Base-by-base conservation (phyloP, 306 rosid genomes). In the Alnus glutinosa region DNA sequence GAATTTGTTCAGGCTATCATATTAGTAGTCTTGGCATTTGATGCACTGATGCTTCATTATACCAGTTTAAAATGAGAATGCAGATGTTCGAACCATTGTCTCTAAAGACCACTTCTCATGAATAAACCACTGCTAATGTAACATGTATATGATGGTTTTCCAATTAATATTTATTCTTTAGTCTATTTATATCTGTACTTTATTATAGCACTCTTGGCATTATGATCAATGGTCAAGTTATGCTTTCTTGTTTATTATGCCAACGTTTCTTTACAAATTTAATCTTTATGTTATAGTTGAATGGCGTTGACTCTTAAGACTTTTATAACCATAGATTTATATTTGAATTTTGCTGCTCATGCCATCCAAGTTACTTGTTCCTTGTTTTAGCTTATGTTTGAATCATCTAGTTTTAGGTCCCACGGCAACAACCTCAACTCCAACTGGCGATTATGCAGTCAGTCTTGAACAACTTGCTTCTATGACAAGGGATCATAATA, bases 401-500 rank as follows among this genome's bases (percentile, higher is more conserved):
- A 73, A 82, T 34, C 61, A 73, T 72, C 54, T 73, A 88, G 85
- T 81, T 59, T 64, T 86, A 80, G 85, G 84, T 71, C 73, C 90
- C 68, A 44, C 83, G 37, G 83, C 70, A 75, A n/a, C 81, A 73
- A 58, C 97, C 46, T 81, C 89, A 81, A 74, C 85, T 70, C 76
- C 85, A 76, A 85, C 14, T 49, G 87, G 88, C 75, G 93, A 87
- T 83, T 93, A 79, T 82, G 82, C 52, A 73, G 83, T 95, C 75
- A 89, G 84, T 39, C 89, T 89, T 28, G 97, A 93, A 75, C 85
- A 86, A 49, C 97, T 95, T 77, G 90, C 79, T 81, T 85, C 98
- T 39, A 57, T 92, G 89, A 86, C 91, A 52, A 92, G 94, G 82
- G 94, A 91, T 72, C 91, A 90, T 57, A 85, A 86, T 11, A 2